These are phyloP conservation scores for Vitis rupestris DNA, from an alignment of 164 flowering plant genomes.

Conservation along the genomic window DNA sequence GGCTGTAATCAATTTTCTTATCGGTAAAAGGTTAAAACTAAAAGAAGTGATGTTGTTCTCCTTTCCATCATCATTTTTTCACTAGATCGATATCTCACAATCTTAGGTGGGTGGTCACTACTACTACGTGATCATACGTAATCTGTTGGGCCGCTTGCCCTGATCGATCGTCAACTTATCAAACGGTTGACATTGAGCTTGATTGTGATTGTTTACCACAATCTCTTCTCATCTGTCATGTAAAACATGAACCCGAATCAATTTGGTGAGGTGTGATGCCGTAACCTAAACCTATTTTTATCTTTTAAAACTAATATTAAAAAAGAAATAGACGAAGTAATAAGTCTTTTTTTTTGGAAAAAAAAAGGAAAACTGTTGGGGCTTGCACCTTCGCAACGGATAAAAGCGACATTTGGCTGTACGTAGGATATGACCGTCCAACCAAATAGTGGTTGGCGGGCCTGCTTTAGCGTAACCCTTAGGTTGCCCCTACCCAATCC, in stretches of 20 bases:
- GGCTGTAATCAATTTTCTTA: too few relatives aligned
- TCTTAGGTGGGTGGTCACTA: too few relatives aligned
- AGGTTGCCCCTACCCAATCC: background rate
- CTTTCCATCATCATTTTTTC: too few relatives aligned
- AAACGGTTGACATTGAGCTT: background rate
- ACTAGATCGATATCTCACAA: background rate
- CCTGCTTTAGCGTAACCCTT: slow-evolving; percentile 1
- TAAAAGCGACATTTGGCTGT: slow-evolving; percentile 16
- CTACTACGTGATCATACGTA: too few relatives aligned
- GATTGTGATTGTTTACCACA: slow-evolving; percentile 9
- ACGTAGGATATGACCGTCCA: slow-evolving; percentile 21
- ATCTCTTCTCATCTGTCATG: background rate
- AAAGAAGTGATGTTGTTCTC: too few relatives aligned
- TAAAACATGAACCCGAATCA: slow-evolving; percentile 6
- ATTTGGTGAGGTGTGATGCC: slow-evolving; percentile 7
- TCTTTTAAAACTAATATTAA: background rate
- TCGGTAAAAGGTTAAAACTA: too few relatives aligned
- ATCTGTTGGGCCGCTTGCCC: background rate
- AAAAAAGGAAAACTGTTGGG: slow-evolving; percentile 3
- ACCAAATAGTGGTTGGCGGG: slow-evolving; percentile 27
- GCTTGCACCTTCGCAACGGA: slow-evolving; percentile 13
- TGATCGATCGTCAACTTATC: background rate
- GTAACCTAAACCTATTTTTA: slow-evolving; percentile 11
- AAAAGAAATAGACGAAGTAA: too few relatives aligned
- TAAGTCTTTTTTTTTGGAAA: too few relatives aligned